Conservation (phyloP, 768 basidiomycete genomes). For the Collybiopsis confluens region DNA sequence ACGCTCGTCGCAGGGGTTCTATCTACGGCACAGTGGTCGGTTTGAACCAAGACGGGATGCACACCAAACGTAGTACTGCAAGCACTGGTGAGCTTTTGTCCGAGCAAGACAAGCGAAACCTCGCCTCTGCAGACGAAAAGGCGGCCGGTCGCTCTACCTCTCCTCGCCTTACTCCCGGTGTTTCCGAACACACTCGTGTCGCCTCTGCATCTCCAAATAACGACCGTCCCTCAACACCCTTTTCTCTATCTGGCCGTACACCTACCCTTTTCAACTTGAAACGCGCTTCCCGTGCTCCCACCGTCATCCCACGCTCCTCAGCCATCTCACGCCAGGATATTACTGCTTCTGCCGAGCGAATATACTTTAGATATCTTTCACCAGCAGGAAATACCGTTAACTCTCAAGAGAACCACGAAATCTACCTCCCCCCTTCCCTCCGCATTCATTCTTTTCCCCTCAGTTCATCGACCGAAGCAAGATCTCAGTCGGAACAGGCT, state of each 20-base stretch:
- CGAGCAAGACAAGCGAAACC: conserved; percentile 68
- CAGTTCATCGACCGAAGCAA: conserved; percentile 68
- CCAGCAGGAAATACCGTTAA: conserved; percentile 73
- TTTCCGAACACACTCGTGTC: conserved; percentile 42
- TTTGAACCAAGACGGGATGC: conserved; percentile 49
- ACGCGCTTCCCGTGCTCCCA: conserved; percentile 86
- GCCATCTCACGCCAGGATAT: conserved; percentile 90
- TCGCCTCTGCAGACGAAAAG: conserved; percentile 46
- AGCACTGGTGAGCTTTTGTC: conserved; percentile 71
- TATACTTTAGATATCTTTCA: conserved; percentile 91
- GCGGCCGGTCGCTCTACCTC: conserved; percentile 52
- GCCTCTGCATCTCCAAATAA: conserved; percentile 45
- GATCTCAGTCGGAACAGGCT: conserved; percentile 59
- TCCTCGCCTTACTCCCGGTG: conserved; percentile 43
- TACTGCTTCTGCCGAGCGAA: conserved; percentile 91
- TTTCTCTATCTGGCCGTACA: conserved; percentile 70
- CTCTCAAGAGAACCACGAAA: conserved; percentile 90
- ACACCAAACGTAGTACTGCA: conserved; percentile 73
- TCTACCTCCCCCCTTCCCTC: conserved; percentile 91
- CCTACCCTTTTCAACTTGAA: conserved; percentile 72
- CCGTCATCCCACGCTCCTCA: conserved; percentile 86
- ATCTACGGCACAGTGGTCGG: conserved; percentile 91
- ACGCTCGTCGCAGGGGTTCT: conserved; percentile 86
- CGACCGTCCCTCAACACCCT: conserved; percentile 74
- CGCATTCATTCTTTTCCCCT: conserved; percentile 90